Conservation (phyloP, 495 filamentous ascomycete genomes). For the Rostrohypoxylon terebratum region DNA sequence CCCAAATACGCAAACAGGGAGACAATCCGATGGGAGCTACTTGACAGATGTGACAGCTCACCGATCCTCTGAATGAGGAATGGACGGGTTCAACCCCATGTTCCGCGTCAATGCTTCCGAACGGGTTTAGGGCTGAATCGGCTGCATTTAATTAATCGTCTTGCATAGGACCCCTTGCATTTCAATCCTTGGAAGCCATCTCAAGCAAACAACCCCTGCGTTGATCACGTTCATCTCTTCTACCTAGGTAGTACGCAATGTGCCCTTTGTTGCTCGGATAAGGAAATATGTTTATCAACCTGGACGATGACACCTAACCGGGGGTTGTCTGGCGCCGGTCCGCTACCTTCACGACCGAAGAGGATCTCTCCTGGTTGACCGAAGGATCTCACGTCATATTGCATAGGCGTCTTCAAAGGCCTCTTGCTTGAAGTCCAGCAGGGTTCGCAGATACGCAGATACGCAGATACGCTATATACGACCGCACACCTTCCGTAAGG, state of each 20-base stretch:
- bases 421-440: constrained; percentile 2
- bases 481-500: constrained; percentile 31
- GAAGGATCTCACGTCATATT: constrained; percentile 47
- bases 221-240: constrained; percentile 39
- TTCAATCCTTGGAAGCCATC: constrained; percentile 27
- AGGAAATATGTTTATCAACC: constrained; percentile 36
- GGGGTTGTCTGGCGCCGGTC: constrained; percentile 27
- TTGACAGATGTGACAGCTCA: constrained; percentile 37
- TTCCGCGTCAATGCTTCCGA: constrained; percentile 41
- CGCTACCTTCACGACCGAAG: constrained; percentile 33
- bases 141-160: constrained; percentile 31
- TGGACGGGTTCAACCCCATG: constrained; percentile 33
- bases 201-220: constrained; percentile 37
- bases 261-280: constrained; percentile 15
- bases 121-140: constrained; percentile 46
- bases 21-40: constrained; percentile 14
- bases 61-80: constrained; percentile 39
- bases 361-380: constrained; percentile 43
- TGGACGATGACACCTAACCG: constrained; percentile 6
- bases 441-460: constrained; percentile 1
- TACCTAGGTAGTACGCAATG: not conserved
- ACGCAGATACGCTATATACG: not conserved
- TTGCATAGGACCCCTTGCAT: constrained; percentile 32
- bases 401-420: constrained; percentile 28
- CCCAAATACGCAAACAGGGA: constrained; percentile 27